Conservation (phyloP, 1,284 basidiomycete species). For the Cryptococcus sp. region DNA sequence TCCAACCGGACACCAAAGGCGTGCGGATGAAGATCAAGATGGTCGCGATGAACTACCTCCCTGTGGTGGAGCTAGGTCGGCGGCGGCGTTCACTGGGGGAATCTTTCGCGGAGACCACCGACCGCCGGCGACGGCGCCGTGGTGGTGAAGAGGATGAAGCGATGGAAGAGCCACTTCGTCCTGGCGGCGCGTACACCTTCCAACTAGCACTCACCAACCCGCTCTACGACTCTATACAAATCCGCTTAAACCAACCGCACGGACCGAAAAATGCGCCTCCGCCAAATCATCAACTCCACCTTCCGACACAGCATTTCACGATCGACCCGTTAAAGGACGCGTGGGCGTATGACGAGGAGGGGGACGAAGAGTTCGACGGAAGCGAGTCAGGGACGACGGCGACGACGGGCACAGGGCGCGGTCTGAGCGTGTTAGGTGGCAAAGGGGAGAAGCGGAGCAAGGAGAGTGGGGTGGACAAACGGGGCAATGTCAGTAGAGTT, state of each 20-base stretch:
- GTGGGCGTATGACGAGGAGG: slow-evolving; percentile 88
- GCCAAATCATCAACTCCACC: slow-evolving; percentile 56
- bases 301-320: slow-evolving; percentile 73
- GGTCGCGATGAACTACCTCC: slow-evolving; percentile 89
- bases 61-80: slow-evolving; percentile 73
- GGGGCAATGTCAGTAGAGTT: slow-evolving; percentile 81
- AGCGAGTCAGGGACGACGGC: slow-evolving; percentile 57
- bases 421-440: slow-evolving; percentile 29
- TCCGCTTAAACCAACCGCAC: slow-evolving; percentile 68
- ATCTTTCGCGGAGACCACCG: slow-evolving; percentile 21
- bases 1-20: slow-evolving; percentile 96
- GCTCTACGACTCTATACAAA: slow-evolving; percentile 88
- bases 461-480: slow-evolving; percentile 50
- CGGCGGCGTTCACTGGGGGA: slow-evolving; percentile 20
- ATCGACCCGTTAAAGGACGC: slow-evolving; percentile 87
- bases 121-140: slow-evolving; percentile 25
- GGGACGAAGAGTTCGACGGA: slow-evolving; percentile 61
- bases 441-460: slow-evolving; percentile 12
- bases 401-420: slow-evolving; percentile 57
- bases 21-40: slow-evolving; percentile 96
- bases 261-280: slow-evolving; percentile 20
- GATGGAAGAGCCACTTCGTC: slow-evolving; percentile 29
- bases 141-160: slow-evolving; percentile 37
- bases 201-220: slow-evolving; percentile 89
- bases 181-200: slow-evolving; percentile 65